These are phyloP conservation scores for Calophaca sinica DNA, from an alignment of 306 rosid species.

Conservation along the genomic window DNA sequence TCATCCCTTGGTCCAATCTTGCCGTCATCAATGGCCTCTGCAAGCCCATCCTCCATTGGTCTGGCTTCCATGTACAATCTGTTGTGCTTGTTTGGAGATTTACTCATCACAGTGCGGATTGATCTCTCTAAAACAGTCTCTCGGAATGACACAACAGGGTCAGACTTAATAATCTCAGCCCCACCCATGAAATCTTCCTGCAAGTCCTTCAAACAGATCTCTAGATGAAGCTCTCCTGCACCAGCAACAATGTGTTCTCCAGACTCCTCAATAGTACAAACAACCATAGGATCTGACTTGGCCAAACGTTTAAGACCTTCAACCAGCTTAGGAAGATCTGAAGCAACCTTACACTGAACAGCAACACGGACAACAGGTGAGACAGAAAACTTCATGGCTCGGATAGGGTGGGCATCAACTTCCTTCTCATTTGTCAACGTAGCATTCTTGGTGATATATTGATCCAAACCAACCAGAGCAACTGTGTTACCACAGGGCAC, in stretches of 20 bases:
- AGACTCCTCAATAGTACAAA: constrained; percentile 79
- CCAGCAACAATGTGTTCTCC: constrained; percentile 96
- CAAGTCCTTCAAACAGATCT: constrained; percentile 88
- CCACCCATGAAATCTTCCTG: constrained; percentile 94
- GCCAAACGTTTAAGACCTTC: constrained; percentile 90
- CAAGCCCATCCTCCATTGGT: constrained; percentile 68
- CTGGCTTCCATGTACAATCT: constrained; percentile 87
- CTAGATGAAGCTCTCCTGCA: constrained; percentile 96
- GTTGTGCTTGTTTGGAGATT: constrained; percentile 93
- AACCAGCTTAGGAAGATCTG: constrained; percentile 95
- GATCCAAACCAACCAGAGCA: constrained; percentile 90
- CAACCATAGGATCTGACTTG: constrained; percentile 95
- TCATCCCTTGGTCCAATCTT: constrained; percentile 87
- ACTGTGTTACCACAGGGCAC: constrained; percentile 96
- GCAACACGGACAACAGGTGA: constrained; percentile 94
- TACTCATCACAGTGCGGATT: constrained; percentile 82
- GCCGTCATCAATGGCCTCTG: constrained; percentile 82
- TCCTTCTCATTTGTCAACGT: constrained; percentile 93
- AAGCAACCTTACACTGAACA: constrained; percentile 92
- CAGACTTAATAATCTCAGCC: constrained; percentile 80
- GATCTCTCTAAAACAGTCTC: constrained; percentile 89
- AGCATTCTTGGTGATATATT: constrained; percentile 92
- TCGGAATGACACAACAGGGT: constrained; percentile 90
- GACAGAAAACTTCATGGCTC: constrained; percentile 94
- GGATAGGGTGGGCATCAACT: constrained; percentile 84